A percentile compares a stretch with the other conserved stretches of the same genome.
phyloP scores from a whole-genome alignment of 305 asterid genomes.

The Fraxinus greggii region DNA sequence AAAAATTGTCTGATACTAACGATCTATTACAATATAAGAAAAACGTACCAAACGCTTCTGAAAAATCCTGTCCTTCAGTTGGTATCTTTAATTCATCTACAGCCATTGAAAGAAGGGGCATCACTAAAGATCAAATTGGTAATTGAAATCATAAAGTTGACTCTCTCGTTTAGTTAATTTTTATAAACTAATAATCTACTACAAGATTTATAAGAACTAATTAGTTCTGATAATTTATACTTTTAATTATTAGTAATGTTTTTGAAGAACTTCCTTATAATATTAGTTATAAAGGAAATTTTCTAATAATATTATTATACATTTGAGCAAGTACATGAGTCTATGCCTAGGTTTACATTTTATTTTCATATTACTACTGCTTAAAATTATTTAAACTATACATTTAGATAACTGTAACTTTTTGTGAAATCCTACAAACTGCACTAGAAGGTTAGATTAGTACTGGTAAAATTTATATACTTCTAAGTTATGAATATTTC shows the following conservation, averaged over 20 bases:
- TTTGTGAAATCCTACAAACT: background rate
- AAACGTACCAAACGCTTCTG: slow-evolving; percentile 39
- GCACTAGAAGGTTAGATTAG: background rate
- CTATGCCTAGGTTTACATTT: too few species aligned
- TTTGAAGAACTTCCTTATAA: background rate
- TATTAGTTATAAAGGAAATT: background rate
- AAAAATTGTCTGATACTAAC: background rate
- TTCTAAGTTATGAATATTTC: background rate
- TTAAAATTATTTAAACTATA: too few species aligned
- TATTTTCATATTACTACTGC: background rate
- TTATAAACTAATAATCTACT: background rate
- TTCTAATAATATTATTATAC: background rate
- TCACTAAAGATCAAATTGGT: background rate
- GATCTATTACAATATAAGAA: background rate
- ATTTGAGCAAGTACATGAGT: too few species aligned
- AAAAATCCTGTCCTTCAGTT: slow-evolving; percentile 31
- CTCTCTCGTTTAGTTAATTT: background rate
- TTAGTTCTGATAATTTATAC: background rate
- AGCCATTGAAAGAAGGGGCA: background rate
- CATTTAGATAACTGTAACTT: background rate
- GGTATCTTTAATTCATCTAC: slow-evolving; percentile 39
- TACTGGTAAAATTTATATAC: background rate
- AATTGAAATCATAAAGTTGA: background rate
- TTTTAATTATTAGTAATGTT: too few species aligned
- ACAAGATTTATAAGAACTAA: background rate